These are phyloP conservation scores for Zygoascus sp. DNA, from an alignment of 1,139 yeast genomes.

Conservation along the genomic window DNA sequence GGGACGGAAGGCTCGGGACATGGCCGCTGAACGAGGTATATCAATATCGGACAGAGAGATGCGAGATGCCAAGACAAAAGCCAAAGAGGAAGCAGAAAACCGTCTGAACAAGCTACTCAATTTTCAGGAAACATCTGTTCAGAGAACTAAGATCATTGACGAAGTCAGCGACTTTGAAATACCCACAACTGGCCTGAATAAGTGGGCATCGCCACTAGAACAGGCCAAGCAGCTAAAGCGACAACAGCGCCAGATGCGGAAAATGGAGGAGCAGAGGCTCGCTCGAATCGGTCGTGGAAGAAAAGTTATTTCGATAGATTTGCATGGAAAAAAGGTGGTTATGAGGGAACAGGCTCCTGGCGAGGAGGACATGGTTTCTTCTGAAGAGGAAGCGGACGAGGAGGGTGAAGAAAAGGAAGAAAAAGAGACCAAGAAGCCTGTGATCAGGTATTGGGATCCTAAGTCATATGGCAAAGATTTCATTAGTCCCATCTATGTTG, in stretches of 20 bases:
- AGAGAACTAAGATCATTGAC: constrained; percentile 87
- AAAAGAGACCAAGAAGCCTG: constrained; percentile 18
- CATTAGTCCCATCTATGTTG: constrained; percentile 30
- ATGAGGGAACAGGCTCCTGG: constrained; percentile 27
- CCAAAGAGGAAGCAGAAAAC: constrained; percentile 54
- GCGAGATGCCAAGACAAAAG: constrained; percentile 31
- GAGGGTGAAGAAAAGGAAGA: constrained; percentile 11
- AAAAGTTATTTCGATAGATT: constrained; percentile 69
- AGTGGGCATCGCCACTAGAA: constrained; percentile 89
- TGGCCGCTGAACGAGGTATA: constrained; percentile 36
- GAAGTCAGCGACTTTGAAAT: constrained; percentile 85
- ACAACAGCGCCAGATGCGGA: constrained; percentile 70
- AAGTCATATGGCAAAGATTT: constrained; percentile 31
- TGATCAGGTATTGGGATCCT: constrained; percentile 26
- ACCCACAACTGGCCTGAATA: constrained; percentile 45
- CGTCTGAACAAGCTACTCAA: constrained; percentile 66
- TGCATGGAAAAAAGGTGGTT: constrained; percentile 73
- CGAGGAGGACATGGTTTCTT: constrained; percentile 23
- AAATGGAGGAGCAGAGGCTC: constrained; percentile 54
- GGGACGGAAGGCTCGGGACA: constrained; percentile 27
- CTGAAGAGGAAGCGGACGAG: constrained; percentile 16
- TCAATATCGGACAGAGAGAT: constrained; percentile 56
- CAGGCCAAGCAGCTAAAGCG: constrained; percentile 75
- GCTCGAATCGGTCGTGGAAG: constrained; percentile 68
- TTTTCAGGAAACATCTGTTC: constrained; percentile 83